phyloP scores from a whole-genome alignment of 2,329 filamentous ascomycete genomes.

The Aspergillus neoniger region DNA sequence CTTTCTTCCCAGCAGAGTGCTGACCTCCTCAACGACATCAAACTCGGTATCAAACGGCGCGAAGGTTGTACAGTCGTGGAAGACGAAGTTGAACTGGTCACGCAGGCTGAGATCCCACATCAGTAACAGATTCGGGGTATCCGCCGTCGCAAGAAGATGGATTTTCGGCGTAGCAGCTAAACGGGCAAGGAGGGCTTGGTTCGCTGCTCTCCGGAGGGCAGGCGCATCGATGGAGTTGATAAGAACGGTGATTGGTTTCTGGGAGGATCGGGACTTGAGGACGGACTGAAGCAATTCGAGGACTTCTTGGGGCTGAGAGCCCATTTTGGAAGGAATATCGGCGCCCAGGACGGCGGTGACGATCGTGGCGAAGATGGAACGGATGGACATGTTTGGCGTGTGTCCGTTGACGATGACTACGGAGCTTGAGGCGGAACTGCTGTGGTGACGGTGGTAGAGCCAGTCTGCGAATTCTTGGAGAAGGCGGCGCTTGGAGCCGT shows the following conservation, averaged over 20 bases:
- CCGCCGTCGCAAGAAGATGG: conserved; percentile 75
- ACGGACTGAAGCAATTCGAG: conserved; percentile 65
- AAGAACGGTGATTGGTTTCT: conserved; percentile 62
- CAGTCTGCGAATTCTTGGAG: conserved; percentile 74
- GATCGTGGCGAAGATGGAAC: conserved; percentile 58
- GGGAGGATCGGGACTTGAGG: conserved; percentile 54
- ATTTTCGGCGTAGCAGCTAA: conserved; percentile 74
- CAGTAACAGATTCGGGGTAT: conserved; percentile 82
- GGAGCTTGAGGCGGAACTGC: conserved; percentile 45
- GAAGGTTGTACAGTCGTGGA: conserved; percentile 95
- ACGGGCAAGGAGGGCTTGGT: conserved; percentile 73
- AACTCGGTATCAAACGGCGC: conserved; percentile 70
- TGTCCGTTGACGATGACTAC: conserved; percentile 91
- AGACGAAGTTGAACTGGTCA: conserved; percentile 79
- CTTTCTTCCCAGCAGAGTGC: conserved; percentile 79
- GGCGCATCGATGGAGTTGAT: conserved; percentile 85
- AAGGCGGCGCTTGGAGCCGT: conserved; percentile 81
- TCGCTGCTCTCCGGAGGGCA: conserved; percentile 68
- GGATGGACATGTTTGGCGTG: conserved; percentile 47
- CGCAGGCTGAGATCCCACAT: conserved; percentile 89
- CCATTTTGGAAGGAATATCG: conserved; percentile 51
- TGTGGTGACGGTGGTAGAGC: conserved; percentile 53
- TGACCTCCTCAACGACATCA: conserved; percentile 86
- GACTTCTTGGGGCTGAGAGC: conserved; percentile 68
- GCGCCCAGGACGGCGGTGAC: conserved; percentile 60